Evolutionary conservation across 306 rosid genomes (phyloP).

Genomic region (Prunus campanulata): DNA sequence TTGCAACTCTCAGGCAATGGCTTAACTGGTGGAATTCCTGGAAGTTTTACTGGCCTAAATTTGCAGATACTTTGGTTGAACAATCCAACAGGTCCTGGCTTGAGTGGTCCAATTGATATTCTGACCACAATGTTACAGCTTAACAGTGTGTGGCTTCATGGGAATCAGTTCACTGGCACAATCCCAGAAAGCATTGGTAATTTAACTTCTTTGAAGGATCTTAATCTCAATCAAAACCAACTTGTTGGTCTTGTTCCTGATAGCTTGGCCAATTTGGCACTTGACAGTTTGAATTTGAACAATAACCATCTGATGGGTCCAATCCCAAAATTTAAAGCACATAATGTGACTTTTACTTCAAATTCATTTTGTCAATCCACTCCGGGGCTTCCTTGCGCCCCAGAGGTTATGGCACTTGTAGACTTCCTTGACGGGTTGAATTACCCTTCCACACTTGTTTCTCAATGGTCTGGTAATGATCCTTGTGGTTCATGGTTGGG

Average conservation of each 20-base stretch:
- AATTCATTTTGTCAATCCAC: conserved; percentile 59
- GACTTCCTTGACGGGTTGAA: conserved; percentile 63
- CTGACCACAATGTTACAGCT: conserved; percentile 65
- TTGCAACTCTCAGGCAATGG: conserved; percentile 60
- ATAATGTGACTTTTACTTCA: conserved; percentile 11
- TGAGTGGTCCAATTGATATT: conserved; percentile 63
- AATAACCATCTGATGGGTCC: conserved; percentile 88
- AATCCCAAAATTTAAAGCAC: conserved; percentile 62
- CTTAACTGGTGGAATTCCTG: conserved; percentile 57
- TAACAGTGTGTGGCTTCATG: conserved; percentile 78
- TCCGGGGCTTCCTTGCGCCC: conserved; percentile 53
- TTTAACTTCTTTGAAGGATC: conserved; percentile 57
- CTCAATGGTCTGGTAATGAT: conserved; percentile 67
- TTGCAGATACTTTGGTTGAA: conserved; percentile 74
- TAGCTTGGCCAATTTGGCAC: conserved; percentile 48
- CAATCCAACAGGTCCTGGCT: conserved; percentile 50
- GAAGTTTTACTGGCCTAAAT: conserved; percentile 23
- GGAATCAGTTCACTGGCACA: conserved; percentile 66
- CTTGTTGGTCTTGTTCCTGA: conserved; percentile 77
- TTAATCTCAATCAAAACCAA: conserved; percentile 70
- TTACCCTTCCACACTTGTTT: conserved; percentile 61
- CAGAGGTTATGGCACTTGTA: conserved; percentile 69
- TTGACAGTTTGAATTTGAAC: conserved; percentile 61
- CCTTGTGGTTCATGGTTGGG: conserved; percentile 85
- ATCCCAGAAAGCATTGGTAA: conserved; percentile 72